These are phyloP conservation scores for Catharanthus roseus DNA, from an alignment of 257 asterid species.

Conservation along the genomic window DNA sequence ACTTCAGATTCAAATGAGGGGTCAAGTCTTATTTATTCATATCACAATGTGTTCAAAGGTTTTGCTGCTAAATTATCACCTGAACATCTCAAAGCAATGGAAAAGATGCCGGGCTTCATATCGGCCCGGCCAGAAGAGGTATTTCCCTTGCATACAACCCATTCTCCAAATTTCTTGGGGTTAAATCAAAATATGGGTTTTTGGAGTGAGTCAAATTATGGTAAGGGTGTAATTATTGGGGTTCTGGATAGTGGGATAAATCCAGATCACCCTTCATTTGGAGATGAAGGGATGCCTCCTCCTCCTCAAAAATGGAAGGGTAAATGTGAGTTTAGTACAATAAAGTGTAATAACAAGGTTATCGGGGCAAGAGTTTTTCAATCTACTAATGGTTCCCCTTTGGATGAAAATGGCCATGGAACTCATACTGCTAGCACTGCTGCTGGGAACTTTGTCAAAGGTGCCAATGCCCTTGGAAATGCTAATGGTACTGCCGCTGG, in stretches of 20 bases:
- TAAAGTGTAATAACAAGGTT: slow-evolving; percentile 42
- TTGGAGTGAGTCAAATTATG: slow-evolving; percentile 45
- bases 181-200: slow-evolving; percentile 36
- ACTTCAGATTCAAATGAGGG: slow-evolving; percentile 7
- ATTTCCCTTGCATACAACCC: slow-evolving; percentile 38
- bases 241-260: slow-evolving; percentile 37
- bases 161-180: slow-evolving; percentile 41
- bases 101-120: slow-evolving; percentile 24
- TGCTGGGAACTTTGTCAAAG: slow-evolving; percentile 36
- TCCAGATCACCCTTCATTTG: slow-evolving; percentile 44
- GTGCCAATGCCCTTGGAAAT: slow-evolving; percentile 27
- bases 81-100: slow-evolving; percentile 30
- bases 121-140: slow-evolving; percentile 27
- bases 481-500: slow-evolving; percentile 44
- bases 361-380: slow-evolving; percentile 35
- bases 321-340: slow-evolving; percentile 28
- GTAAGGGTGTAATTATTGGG: slow-evolving; percentile 46
- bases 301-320: slow-evolving; percentile 51
- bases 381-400: neutral
- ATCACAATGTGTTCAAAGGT: slow-evolving; percentile 38
- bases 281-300: slow-evolving; percentile 40
- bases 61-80: slow-evolving; percentile 40
- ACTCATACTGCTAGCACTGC: slow-evolving; percentile 45
- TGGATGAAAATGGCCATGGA: slow-evolving; percentile 28
- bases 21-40: slow-evolving; percentile 23